Evolutionary conservation across 306 rosid genomes (phyloP), one percentile per base, ranked within the genome.

Genomic region (Luffa aegyptiaca): DNA sequence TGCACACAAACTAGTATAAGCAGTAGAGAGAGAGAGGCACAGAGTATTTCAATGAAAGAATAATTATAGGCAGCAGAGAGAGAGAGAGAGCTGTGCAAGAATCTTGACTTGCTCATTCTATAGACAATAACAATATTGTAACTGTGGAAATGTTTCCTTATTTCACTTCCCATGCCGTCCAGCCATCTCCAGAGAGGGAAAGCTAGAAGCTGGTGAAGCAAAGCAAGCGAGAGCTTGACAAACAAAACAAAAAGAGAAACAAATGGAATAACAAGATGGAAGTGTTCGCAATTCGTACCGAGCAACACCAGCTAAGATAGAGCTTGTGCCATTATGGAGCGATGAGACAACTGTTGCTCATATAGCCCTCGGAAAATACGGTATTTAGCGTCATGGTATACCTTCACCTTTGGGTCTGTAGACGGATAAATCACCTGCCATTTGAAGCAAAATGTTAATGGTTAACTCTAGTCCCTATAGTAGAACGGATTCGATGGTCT

Each of bases 371-470:
- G 93, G 74, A 90, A 92, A 65, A 95, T 89, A 75, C 84, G 87
- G 86, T 92, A 92, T 84, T 95, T 92, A 55, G 92, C 90, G 35
- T 92, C 93, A 76, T 92, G 98, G 90, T 89, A 95, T 81, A 84
- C 88, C 85, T 86, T 92, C 84, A 95, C 97, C 90, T 86, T 92
- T 8, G 93, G 93, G 82, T 95, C 93, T 74, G 81, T 75, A n/a
- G 96, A 92, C 65, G 97, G 97, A 87, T 87, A 84, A 82, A 92
- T 83, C 78, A 92, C 97, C 97, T 95, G 88, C 82, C 80, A 79
- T 75, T 84, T 52, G 78, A 59, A 76, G 76, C 21, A 80, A 41
- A 41, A 20, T 11, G 35, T 64, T 18, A 55, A 79, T 51, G 81
- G 42, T 77, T 26, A 59, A 42, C 26, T 20, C 79, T 57, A 37